phyloP scores from a whole-genome alignment of 352 stramenopile genomes.

The Blastocystis hominis region DNA sequence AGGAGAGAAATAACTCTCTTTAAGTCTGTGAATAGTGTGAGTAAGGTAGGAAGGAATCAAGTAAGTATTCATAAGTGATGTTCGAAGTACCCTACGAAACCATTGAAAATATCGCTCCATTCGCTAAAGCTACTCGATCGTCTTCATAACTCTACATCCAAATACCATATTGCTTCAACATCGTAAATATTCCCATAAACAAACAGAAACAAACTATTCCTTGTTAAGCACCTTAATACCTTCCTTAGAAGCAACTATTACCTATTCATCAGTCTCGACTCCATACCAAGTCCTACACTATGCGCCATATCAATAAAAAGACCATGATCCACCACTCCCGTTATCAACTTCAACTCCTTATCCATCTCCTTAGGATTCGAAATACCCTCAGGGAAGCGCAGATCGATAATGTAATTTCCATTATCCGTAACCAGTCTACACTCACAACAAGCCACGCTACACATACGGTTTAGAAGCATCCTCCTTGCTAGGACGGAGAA shows the following conservation, averaged over 20 bases:
- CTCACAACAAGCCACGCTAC: background rate
- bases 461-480: background rate
- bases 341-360: background rate
- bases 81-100: too few relatives aligned
- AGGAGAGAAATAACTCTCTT: too few relatives aligned
- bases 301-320: constrained; percentile 30
- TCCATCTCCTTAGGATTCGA: background rate
- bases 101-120: too few relatives aligned
- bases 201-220: too few relatives aligned
- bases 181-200: too few relatives aligned
- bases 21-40: too few relatives aligned
- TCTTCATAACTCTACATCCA: too few relatives aligned
- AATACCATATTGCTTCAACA: too few relatives aligned
- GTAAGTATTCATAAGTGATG: too few relatives aligned
- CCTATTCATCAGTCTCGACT: background rate
- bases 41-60: too few relatives aligned
- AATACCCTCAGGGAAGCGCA: background rate
- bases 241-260: background rate
- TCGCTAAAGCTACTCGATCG: too few relatives aligned
- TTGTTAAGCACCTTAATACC: constrained; percentile 13
- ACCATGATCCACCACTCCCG: constrained; percentile 30
- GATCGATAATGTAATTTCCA: constrained; percentile 31
- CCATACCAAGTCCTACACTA: background rate
- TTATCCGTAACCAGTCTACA: constrained; percentile 27
- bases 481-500: background rate